phyloP scores from a whole-genome alignment of 768 basidiomycete species.

The Amanita exitialis region DNA sequence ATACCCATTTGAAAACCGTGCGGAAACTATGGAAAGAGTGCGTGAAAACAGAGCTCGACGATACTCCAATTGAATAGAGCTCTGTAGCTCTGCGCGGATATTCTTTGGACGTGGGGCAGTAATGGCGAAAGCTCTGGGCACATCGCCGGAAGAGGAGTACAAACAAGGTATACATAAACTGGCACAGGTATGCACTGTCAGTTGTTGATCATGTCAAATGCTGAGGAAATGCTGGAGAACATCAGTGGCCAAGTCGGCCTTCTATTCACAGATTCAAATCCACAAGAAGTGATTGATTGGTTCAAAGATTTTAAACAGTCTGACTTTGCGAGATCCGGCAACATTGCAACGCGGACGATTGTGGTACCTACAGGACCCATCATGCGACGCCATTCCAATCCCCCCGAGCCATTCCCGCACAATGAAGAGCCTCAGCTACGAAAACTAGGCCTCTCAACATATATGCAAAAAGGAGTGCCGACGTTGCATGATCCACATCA shows the following conservation, averaged over 20 bases:
- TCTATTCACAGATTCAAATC: conserved; percentile 83
- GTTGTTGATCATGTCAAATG: background rate
- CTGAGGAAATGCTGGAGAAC: conserved; percentile 39
- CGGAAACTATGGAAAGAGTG: conserved; percentile 91
- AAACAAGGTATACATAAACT: conserved; percentile 68
- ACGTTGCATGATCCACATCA: conserved; percentile 71
- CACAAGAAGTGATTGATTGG: conserved; percentile 91
- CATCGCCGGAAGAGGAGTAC: conserved; percentile 81
- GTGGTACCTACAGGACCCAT: conserved; percentile 78
- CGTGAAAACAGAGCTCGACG: conserved; percentile 15
- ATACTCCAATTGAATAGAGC: conserved; percentile 1
- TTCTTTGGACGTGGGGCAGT: conserved; percentile 83
- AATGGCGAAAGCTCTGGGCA: conserved; percentile 93
- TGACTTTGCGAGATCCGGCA: conserved; percentile 89
- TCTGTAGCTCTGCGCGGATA: conserved; percentile 69
- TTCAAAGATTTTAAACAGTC: conserved; percentile 83
- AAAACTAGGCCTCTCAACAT: conserved; percentile 80
- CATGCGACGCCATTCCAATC: conserved; percentile 69
- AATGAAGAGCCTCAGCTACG: conserved; percentile 96
- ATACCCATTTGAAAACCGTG: conserved; percentile 89
- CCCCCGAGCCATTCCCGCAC: conserved; percentile 87
- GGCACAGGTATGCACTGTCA: conserved; percentile 45
- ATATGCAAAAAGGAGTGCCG: conserved; percentile 81
- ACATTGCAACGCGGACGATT: conserved; percentile 65
- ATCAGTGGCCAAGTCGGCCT: conserved; percentile 94